Base-by-base conservation (phyloP, 495 filamentous ascomycete genomes). In the Paragyromitra xinjiangensis region DNA sequence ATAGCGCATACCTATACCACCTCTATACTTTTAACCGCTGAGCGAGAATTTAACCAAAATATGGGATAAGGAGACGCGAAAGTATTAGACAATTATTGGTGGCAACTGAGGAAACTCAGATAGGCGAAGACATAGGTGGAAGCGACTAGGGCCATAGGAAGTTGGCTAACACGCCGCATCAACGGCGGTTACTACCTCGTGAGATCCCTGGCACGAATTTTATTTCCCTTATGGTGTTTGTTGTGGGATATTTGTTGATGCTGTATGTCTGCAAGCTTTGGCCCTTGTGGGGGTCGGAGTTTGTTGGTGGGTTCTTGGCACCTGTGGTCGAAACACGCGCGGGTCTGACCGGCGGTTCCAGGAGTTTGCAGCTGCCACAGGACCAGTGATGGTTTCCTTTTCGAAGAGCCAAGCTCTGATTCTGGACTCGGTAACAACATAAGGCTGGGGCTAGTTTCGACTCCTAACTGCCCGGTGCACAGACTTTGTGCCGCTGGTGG, bases 291-390 rank as follows among this genome's bases (percentile, higher is more conserved):
- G 8, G 56, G 39, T 44, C 22, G 51, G 66, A 29, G 66, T 58
- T 69, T 50, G 66, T 69, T 61, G 53, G 12, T 48, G 53, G 67
- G 42, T 42, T 61, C 67, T 65, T 65, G 40, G 62, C 62, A 63
- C 19, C 0, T 6, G 61, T 40, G 37, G 53, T 42, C 56, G 66
- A 69, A 69, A 58, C 66, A 39, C 66, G 48, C 65, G 29, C 29
- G 29, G 29, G 29, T 34, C 34, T 16, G 67, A 69, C 42, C 67
- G 37, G 67, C 67, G 67, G 67, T 70, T 70, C 55, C 65, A 56
- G 37, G 42, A 44, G 42, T 34, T 34, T 34, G 29, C 29, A 34
- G 29, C 40, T 16, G 63, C 34, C 40, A 64, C 19, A 48, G 26
- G 29, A 45, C 24, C 44, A 34, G 34, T 68, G 14, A 34, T 51